phyloP scores from a whole-genome alignment of 2,329 filamentous ascomycete species.

The Monascus ruber region DNA sequence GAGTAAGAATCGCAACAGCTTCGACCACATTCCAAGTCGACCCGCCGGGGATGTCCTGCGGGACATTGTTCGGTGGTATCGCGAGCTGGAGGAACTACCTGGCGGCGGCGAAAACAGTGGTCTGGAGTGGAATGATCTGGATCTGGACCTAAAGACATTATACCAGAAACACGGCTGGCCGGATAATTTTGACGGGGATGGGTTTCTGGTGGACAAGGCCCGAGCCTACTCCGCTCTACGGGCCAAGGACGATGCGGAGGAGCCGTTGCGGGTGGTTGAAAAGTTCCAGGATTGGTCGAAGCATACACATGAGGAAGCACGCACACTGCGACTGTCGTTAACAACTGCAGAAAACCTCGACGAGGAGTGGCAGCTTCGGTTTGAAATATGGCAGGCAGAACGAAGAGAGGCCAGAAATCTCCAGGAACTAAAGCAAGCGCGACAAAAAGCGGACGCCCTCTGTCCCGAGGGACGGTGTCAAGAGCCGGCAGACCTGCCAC shows the following conservation, averaged over 20 bases:
- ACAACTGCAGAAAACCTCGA: not conserved
- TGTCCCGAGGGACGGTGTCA: not conserved
- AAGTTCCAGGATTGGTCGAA: not conserved
- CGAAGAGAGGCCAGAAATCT: not conserved
- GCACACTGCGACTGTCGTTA: not conserved
- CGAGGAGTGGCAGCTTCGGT: not conserved
- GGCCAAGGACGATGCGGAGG: not conserved
- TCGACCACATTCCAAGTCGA: conserved; percentile 6
- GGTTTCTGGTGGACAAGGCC: conserved; percentile 5
- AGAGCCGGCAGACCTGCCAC: not conserved
- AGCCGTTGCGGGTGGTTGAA: not conserved
- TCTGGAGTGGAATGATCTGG: not conserved
- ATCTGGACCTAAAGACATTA: conserved; percentile 1
- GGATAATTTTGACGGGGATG: conserved; percentile 8
- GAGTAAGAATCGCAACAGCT: conserved; percentile 5
- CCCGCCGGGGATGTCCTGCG: conserved; percentile 8
- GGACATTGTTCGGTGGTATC: conserved; percentile 8
- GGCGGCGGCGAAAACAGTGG: not conserved
- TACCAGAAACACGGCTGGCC: conserved; percentile 9
- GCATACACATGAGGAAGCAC: not conserved
- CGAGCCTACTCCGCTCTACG: not conserved
- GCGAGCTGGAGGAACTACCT: conserved; percentile 6
- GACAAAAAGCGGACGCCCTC: not conserved
- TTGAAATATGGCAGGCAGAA: not conserved
- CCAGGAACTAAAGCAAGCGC: not conserved